Base-by-base conservation (phyloP, 805 yeast genomes). In the Suhomyces kilbournensis region DNA sequence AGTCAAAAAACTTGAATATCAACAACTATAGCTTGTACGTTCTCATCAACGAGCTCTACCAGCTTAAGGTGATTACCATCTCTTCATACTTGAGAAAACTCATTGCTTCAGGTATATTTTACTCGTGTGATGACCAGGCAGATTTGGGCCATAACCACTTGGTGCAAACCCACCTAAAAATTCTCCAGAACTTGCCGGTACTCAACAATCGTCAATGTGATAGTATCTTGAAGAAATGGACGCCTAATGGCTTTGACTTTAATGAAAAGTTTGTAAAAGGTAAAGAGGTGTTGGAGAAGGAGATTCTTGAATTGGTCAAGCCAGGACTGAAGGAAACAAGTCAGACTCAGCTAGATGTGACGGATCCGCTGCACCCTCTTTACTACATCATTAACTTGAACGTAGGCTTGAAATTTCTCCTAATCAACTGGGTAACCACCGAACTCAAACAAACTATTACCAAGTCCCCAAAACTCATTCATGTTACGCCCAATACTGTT, bases 31-130 rank as follows among this genome's bases (percentile, higher is more conserved):
- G 66, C 47, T 66, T 80, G 28, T 71, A 76, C 55, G 72, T 77
- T n/a, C 66, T 84, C 30, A 72, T 86, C 15, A 74, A 77, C 50
- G 85, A 81, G 63, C 65, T 85, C 3, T 75, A 76, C 47, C 78
- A 76, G 42, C 58, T 76, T 50, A 78, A 78, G 45, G 65, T 86
- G 22, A 75, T 87, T 22, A 68, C 81, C 2, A 73, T 84, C 14
- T 82, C 87, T 1, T 78, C 87, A 1, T 93, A 93, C 61, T 75
- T 92, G 52, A 74, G 97, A 60, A 82, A 85, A 58, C 71, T 92
- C 35, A 91, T 93, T 44, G 90, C 97, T 8, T 84, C 94, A 0
- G 99, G 97, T 4, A 75, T 90, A 0, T 81, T 92, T 45, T 90
- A 88, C 66, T 67, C 83, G 10, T 56, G 60, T 28, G 47, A 30